These are phyloP conservation scores for Tricholoma flavovirens DNA, from an alignment of 768 basidiomycete genomes.

Conservation along the genomic window DNA sequence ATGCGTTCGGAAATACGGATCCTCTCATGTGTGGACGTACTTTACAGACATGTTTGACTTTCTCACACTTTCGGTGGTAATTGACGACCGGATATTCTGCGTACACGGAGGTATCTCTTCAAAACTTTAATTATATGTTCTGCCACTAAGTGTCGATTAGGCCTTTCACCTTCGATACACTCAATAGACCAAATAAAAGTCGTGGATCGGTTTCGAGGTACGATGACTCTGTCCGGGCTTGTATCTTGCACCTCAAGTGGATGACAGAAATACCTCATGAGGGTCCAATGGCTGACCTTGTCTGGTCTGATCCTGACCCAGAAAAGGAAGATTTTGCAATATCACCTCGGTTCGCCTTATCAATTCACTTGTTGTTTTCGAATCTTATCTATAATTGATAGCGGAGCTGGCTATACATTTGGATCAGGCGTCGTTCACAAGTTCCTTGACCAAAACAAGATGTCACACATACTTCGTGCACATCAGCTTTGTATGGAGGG, in stretches of 20 bases:
- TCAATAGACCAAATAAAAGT: slow-evolving; percentile 99
- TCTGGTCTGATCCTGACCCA: slow-evolving; percentile 99
- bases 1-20: slow-evolving; percentile 95
- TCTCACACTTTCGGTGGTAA: slow-evolving; percentile 93
- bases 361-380: slow-evolving; percentile 11
- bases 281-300: slow-evolving; percentile 98
- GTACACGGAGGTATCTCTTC: slow-evolving; percentile 83
- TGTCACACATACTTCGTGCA: slow-evolving; percentile 96
- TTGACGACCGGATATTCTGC: slow-evolving; percentile 98
- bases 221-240: slow-evolving; percentile 15
- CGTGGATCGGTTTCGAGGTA: slow-evolving; percentile 95
- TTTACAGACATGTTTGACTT: slow-evolving; percentile 99
- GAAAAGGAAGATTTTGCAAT: slow-evolving; percentile 99
- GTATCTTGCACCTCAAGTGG: slow-evolving; percentile 18
- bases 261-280: slow-evolving; percentile 95
- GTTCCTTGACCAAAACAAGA: slow-evolving; percentile 91
- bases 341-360: slow-evolving; percentile 74
- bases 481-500: slow-evolving; percentile 99
- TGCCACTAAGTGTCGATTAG: slow-evolving; percentile 33
- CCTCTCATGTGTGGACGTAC: slow-evolving; percentile 96
- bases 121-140: slow-evolving; percentile 7
- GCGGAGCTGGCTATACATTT: slow-evolving; percentile 98
- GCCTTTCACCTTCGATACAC: slow-evolving; percentile 95
- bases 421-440: slow-evolving; percentile 97
- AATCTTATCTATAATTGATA: slow-evolving; percentile 28